A percentile compares a stretch with the other conserved stretches of the same genome.
Evolutionary conservation across 768 basidiomycete species (phyloP).

Genomic region (Trametes cingulata): DNA sequence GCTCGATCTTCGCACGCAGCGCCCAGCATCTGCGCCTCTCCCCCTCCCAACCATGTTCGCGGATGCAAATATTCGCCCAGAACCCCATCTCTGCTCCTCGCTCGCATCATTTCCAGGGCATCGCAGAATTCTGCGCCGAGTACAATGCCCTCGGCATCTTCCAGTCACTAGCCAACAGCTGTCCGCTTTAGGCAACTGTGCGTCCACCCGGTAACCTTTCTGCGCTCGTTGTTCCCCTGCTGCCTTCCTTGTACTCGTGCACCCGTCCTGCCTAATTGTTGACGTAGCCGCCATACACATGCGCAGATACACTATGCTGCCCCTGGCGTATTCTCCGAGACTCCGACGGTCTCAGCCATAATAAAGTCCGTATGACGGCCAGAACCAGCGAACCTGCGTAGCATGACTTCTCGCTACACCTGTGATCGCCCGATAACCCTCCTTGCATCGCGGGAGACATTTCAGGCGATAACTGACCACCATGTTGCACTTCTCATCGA

Average conservation of each 20-base stretch:
- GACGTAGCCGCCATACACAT: background rate
- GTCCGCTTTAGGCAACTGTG: constrained; percentile 5
- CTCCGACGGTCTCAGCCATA: constrained; percentile 3
- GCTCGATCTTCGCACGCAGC: constrained; percentile 23
- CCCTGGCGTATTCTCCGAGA: background rate
- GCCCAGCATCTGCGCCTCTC: background rate
- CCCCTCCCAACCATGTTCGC: constrained; percentile 18
- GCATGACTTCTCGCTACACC: constrained; percentile 2
- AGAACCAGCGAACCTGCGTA: background rate
- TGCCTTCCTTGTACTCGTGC: background rate
- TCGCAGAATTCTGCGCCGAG: background rate
- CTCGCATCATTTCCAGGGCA: background rate
- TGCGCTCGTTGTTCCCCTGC: background rate
- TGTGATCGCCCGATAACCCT: constrained; percentile 19
- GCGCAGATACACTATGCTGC: background rate
- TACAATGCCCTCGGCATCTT: constrained; percentile 5
- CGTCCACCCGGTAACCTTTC: constrained; percentile 1
- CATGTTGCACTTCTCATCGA: constrained; percentile 10
- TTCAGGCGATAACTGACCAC: constrained; percentile 9
- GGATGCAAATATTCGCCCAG: constrained; percentile 24
- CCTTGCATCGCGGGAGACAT: constrained; percentile 19
- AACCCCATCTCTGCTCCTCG: background rate
- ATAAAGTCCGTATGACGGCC: background rate
- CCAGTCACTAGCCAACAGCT: constrained; percentile 1
- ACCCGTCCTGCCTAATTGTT: background rate